Conservation (phyloP, 75 land plant genomes). For the Sequoia sempervirens region DNA sequence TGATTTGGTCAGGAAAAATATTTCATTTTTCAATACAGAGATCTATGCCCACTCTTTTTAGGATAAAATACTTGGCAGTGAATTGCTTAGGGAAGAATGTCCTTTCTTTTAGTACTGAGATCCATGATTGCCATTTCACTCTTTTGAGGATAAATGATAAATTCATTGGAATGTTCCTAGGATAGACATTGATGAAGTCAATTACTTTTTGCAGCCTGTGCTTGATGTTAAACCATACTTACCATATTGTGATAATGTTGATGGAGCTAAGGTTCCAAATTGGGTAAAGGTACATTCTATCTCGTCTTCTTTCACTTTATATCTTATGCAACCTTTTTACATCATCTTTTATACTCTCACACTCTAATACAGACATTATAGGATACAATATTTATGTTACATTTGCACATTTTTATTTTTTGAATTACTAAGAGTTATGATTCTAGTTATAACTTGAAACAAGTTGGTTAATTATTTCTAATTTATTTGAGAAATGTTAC, state of each 20-base stretch:
- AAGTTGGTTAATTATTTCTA: not conserved
- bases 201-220: constrained; percentile 68
- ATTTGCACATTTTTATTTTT: not conserved
- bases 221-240: constrained; percentile 97
- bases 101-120: not conserved
- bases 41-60: not conserved
- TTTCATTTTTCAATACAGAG: not conserved
- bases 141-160: not conserved
- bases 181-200: not conserved
- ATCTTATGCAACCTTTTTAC: not conserved
- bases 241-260: constrained; percentile 81
- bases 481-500: not conserved
- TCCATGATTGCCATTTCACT: not conserved
- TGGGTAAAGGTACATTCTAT: constrained; percentile 73
- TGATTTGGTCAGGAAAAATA: not conserved
- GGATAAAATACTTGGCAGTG: not conserved
- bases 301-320: not conserved
- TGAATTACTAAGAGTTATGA: not conserved
- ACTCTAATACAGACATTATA: not conserved
- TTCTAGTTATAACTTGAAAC: not conserved
- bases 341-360: not conserved
- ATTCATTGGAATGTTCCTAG: not conserved
- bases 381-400: not conserved
- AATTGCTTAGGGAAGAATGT: not conserved
- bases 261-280: constrained; percentile 70